Evolutionary conservation across 495 filamentous ascomycete species (phyloP), one percentile per base, ranked within the genome.

Genomic region (Hypoxylon trugodes): DNA sequence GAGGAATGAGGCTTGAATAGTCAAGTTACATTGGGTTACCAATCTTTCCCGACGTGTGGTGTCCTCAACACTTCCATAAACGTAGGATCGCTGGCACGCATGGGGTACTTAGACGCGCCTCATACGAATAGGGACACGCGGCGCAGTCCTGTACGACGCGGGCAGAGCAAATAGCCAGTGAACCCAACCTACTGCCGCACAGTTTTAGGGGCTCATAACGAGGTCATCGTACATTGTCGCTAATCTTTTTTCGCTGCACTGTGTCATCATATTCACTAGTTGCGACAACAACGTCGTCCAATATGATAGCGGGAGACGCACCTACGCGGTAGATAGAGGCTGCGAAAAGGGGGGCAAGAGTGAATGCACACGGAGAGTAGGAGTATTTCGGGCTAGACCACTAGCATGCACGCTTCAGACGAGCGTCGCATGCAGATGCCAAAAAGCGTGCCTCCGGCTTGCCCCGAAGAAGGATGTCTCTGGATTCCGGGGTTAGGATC

Each of bases 401-500:
- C 21, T 45, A 28, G 21, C 10, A 62, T 58, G 58, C 58, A 51
- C 48, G 53, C 22, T 41, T 59, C 42, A 42, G 50, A 59, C 40
- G 33, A 35, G 35, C 45, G 56, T 67, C 58, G 64, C 52, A 67
- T 67, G 52, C 64, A 67, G 64, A 52, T 67, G 40, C 58, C 48
- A 62, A 53, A 67, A 65, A 62, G 53, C 52, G 52, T 61, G 64
- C 59, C 26, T 67, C 64, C 64, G 64, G 48, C 33, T 36, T 62
- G 35, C 52, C 51, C 58, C 53, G 64, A 48, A 52, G 18, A 42
- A 26, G 53, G 33, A 51, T 40, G 28, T 45, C 19, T 57, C 28
- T 56, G 22, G 53, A 67, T 67, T 50, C 64, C 46, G 58, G 64
- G 58, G 64, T 53, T 62, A 16, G 58, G 64, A 67, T 67, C 64